A percentile compares a stretch with the other conserved stretches of the same genome.
Conservation (phyloP, 805 yeast genomes). For the Nakazawaea peltata region DNA sequence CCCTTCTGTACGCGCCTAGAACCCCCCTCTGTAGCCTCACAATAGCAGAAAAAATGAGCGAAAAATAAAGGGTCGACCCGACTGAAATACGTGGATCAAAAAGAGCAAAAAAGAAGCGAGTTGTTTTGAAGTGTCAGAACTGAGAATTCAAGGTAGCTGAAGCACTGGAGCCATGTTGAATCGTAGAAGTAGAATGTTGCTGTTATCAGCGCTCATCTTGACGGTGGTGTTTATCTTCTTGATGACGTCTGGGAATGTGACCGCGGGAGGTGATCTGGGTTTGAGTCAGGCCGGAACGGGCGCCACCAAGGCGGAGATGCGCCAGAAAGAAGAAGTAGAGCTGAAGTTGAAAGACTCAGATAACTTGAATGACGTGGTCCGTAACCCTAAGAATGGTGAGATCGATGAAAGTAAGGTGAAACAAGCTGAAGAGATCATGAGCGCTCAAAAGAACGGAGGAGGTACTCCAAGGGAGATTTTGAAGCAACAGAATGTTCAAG, state of each 20-base stretch:
- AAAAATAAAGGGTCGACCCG: too few relatives aligned
- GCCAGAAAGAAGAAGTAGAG: conserved; percentile 7
- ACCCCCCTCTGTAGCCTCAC: too few relatives aligned
- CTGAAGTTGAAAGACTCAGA: conserved; percentile 6
- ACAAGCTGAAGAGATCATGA: conserved; percentile 23
- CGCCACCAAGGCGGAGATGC: conserved; percentile 13
- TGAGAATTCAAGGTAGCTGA: too few relatives aligned
- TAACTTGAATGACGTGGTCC: conserved; percentile 19
- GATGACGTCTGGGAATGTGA: conserved; percentile 12
- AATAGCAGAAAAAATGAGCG: conserved; percentile 1
- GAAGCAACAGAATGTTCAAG: too few relatives aligned
- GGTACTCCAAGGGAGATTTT: conserved; percentile 11
- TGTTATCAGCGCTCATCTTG: conserved; percentile 31
- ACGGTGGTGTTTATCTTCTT: conserved; percentile 28
- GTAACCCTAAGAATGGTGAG: conserved; percentile 23
- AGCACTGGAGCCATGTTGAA: too few relatives aligned
- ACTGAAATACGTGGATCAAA: too few relatives aligned
- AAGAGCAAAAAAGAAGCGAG: too few relatives aligned
- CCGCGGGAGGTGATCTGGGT: conserved; percentile 11
- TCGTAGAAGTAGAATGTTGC: conserved; percentile 31
- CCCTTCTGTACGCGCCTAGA: too few relatives aligned
- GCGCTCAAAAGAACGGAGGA: conserved; percentile 1
- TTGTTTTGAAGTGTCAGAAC: too few relatives aligned
- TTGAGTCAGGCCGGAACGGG: conserved; percentile 4
- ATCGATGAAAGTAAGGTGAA: conserved; percentile 35